Evolutionary conservation across 305 asterid genomes (phyloP), one percentile per base, ranked within the genome.

Genomic region (Fraxinus ornus): DNA sequence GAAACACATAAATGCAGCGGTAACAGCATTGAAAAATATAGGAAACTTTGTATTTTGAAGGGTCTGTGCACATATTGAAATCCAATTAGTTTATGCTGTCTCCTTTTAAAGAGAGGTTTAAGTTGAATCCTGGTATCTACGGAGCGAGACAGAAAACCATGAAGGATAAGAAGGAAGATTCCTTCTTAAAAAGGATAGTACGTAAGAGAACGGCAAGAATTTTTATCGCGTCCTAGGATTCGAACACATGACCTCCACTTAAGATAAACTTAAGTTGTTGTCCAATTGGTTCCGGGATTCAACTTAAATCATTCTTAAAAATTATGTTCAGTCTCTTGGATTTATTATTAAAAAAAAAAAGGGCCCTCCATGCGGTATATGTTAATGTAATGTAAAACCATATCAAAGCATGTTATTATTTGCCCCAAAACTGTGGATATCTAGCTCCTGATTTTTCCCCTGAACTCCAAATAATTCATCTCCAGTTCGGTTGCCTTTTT

Each of bases 401-500:
- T 17, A 71, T 30, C 4, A 17, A 71, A 32, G 17, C 41, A 1
- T 12, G 17, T 4, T 71, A 71, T 15, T 33, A 15, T 71, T 71
- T 32, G 47, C 76, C 22, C 39, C 9, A 30, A 30, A 35, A 49
- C 44, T 5, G 1, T 7, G 22, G 80, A 22, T 24, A 28, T 17
- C 71, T 19, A 22, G 26, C 71, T 30, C 9, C 75, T 68, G 68
- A 76, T 47, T 32, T 77, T 55, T n/a, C 7, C n/a, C 39, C 39
- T 57, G 26, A 72, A 7, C 2, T 55, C 26, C 79, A 21, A 36
- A 30, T 24, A 60, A 68, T 57, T 80, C 78, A 79, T 83, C 81
- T 81, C 60, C 33, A 9, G 7, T 47, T 28, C 26, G 80, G 86
- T 81, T 79, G 24, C 37, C 66, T 72, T 60, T 33, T 80, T 44